Base-by-base conservation (phyloP, 2,329 filamentous ascomycete species). In the Claviceps fusiformis region DNA sequence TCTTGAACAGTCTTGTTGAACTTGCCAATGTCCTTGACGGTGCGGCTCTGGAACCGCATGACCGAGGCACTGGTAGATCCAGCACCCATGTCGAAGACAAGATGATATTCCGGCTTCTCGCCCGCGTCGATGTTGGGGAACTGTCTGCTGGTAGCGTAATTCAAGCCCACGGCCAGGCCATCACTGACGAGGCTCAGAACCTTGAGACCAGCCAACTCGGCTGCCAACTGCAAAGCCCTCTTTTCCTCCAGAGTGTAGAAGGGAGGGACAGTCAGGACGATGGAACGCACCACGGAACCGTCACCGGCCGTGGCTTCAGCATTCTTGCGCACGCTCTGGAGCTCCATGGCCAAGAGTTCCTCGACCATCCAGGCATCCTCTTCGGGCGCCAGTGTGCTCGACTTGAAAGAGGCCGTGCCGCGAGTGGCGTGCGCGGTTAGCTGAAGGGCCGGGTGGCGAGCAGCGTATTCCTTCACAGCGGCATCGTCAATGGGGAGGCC, bases 1-100 rank as follows among this genome's bases (percentile, higher is more conserved):
- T 98, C 93, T 67, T 97, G 93, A 37, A 98, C 74, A 1, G 90
- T 96, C 80, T 97, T 97, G 77, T 96, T 97, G 75, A 82, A 92
- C 69, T 87, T 90, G 61, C 90, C 91, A 55, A 92, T 73, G 63
- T 96, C 92, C 77, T 97, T 98, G 59, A 97, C 85, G 1, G 80
- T 84, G 62, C 86, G 85, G 67, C 87, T 87, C 70, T 96, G 91
- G 73, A 98, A 95, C 64, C 85, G 86, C 67, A 98, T 73, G 53
- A 98, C 75, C 7, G 90, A 93, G 5, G 92, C 92, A 63, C 89
- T 95, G 37, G 92, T 87, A 49, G 89, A 96, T 5, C 93, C 93
- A 61, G 93, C 91, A 61, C 93, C 93, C 91, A 98, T 97, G 67
- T 98, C 93, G 66, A 93, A 98, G 35, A 98, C 82, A 68, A 98